These are phyloP conservation scores for Umbelopsis sp. DNA, from an alignment of 192 early-diverging fungal species.

Conservation along the genomic window DNA sequence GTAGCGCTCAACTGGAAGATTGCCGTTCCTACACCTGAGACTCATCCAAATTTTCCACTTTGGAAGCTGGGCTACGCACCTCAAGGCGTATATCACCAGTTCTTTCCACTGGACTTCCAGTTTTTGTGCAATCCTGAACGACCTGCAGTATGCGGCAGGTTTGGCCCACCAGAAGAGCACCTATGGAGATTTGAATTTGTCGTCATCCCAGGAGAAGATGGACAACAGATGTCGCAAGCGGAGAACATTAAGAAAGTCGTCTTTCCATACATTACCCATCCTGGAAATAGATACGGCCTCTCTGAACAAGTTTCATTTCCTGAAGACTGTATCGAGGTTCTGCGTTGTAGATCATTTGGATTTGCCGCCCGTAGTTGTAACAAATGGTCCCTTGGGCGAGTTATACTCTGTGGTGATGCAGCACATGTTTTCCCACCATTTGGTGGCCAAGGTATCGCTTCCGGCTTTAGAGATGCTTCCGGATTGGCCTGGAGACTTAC, in stretches of 20 bases:
- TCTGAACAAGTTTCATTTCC: neutral
- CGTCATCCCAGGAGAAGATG: neutral
- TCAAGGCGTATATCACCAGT: neutral
- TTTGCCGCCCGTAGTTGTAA: constrained; percentile 16
- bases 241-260: constrained; percentile 11
- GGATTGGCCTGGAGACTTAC: constrained; percentile 4
- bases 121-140: constrained; percentile 15
- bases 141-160: constrained; percentile 11
- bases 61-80: constrained; percentile 12
- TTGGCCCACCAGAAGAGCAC: constrained; percentile 4
- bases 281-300: constrained; percentile 12
- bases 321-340: constrained; percentile 5
- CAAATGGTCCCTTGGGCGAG: constrained; percentile 17
- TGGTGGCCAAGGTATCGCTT: constrained; percentile 17
- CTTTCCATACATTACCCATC: constrained; percentile 15
- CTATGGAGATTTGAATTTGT: constrained; percentile 19
- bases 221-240: neutral
- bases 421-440: constrained; percentile 18
- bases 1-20: constrained; percentile 18
- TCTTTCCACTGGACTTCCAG: constrained; percentile 5
- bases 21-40: neutral
- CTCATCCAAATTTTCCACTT: constrained; percentile 1
- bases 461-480: constrained; percentile 13
- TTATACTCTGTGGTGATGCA: constrained; percentile 11
- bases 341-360: neutral